phyloP scores from a whole-genome alignment of 2,329 filamentous ascomycete genomes.

The Capronia epimyces region DNA sequence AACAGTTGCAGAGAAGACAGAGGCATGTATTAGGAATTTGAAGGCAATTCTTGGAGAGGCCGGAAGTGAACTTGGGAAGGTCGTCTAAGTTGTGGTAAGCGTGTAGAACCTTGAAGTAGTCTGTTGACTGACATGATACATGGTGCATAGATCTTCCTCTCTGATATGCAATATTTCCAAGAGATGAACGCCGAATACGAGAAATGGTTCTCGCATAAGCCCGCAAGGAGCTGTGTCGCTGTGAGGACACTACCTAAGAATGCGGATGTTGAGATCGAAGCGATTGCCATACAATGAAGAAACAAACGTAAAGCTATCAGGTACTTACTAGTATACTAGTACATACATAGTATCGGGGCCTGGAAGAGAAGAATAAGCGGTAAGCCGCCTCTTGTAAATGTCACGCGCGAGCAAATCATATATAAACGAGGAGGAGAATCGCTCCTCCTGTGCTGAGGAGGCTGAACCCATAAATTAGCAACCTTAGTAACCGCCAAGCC shows the following conservation, averaged over 20 bases:
- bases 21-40: background rate
- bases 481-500: too few relatives aligned
- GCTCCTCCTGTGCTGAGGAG: too few relatives aligned
- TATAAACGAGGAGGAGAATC: too few relatives aligned
- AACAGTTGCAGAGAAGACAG: background rate
- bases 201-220: conserved; percentile 63
- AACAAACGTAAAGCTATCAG: too few relatives aligned
- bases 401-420: too few relatives aligned
- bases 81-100: background rate
- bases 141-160: conserved; percentile 64
- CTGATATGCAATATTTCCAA: conserved; percentile 83
- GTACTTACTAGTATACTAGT: too few relatives aligned
- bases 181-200: conserved; percentile 70
- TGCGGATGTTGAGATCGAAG: conserved; percentile 60
- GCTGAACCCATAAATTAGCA: too few relatives aligned
- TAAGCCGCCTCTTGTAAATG: too few relatives aligned
- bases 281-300: conserved; percentile 53
- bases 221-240: conserved; percentile 58
- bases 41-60: background rate
- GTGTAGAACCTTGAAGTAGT: too few relatives aligned
- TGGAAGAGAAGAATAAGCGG: too few relatives aligned
- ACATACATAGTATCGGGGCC: too few relatives aligned
- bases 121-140: too few relatives aligned
- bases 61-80: background rate
- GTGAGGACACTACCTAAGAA: conserved; percentile 59